Percentiles rank a stretch among this genome's conserved stretches.
phyloP scores from a whole-genome alignment of 352 stramenopile species.

The Pythium dissotocum region DNA sequence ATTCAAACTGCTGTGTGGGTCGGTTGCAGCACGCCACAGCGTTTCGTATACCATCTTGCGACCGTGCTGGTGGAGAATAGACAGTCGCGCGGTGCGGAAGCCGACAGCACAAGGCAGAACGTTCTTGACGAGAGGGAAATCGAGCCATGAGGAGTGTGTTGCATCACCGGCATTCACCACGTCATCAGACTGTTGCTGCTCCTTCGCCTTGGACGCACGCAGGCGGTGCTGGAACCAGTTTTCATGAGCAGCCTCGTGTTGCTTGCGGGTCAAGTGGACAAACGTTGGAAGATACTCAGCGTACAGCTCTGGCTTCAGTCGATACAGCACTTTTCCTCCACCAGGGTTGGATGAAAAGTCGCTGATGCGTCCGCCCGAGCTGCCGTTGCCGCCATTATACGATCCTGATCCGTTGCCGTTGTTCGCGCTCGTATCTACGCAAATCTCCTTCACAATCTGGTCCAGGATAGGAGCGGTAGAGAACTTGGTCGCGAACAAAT shows the following conservation, averaged over 20 bases:
- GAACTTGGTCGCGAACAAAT: slow-evolving; percentile 71
- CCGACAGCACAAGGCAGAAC: slow-evolving; percentile 68
- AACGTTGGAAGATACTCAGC: slow-evolving; percentile 87
- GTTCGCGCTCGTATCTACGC: slow-evolving; percentile 28
- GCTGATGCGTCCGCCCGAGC: slow-evolving; percentile 17
- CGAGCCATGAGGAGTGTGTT: slow-evolving; percentile 78
- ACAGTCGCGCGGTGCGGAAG: slow-evolving; percentile 55
- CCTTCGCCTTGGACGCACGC: slow-evolving; percentile 62
- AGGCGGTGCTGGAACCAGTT: slow-evolving; percentile 86
- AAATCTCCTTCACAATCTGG: slow-evolving; percentile 80
- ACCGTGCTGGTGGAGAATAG: slow-evolving; percentile 62
- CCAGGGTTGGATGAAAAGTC: slow-evolving; percentile 32
- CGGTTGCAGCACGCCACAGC: slow-evolving; percentile 58
- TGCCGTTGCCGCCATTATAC: background rate
- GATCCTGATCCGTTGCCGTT: slow-evolving; percentile 1
- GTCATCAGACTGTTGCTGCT: slow-evolving; percentile 55
- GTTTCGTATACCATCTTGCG: slow-evolving; percentile 71
- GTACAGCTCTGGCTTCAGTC: slow-evolving; percentile 77
- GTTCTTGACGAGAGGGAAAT: slow-evolving; percentile 84
- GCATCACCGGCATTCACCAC: slow-evolving; percentile 46
- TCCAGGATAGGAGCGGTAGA: slow-evolving; percentile 67
- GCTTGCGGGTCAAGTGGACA: slow-evolving; percentile 84
- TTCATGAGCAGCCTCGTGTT: slow-evolving; percentile 86
- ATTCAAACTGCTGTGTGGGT: slow-evolving; percentile 63
- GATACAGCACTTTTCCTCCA: slow-evolving; percentile 71